These are phyloP conservation scores for rapeseed (Brassica napus) DNA, from an alignment of 345 rosid species.

Conservation along the genomic window Da-Ae NC_063449.1:33583001-33583500, in stretches of 20 bases:
- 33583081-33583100: slow-evolving; percentile 72
- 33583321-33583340: slow-evolving; percentile 76
- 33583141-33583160: slow-evolving; percentile 75
- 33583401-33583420: slow-evolving; percentile 51
- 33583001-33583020: slow-evolving; percentile 77
- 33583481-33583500: slow-evolving; percentile 26
- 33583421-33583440: slow-evolving; percentile 74
- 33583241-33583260: slow-evolving; percentile 58
- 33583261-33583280: slow-evolving; percentile 72
- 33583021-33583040: slow-evolving; percentile 75
- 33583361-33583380: slow-evolving; percentile 50
- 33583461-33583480: slow-evolving; percentile 92
- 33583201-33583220: slow-evolving; percentile 88
- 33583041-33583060: slow-evolving; percentile 77
- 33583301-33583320: slow-evolving; percentile 95
- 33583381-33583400: slow-evolving; percentile 78
- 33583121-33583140: slow-evolving; percentile 60
- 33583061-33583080: slow-evolving; percentile 93
- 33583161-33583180: slow-evolving; percentile 62
- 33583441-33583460: slow-evolving; percentile 70
- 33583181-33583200: slow-evolving; percentile 63
- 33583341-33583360: slow-evolving; percentile 65
- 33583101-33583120: slow-evolving; percentile 63
- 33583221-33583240: slow-evolving; percentile 52
- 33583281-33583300: slow-evolving; percentile 68